Base-by-base conservation (phyloP, 1,284 basidiomycete genomes). In the Pseudozyma pruni region DNA sequence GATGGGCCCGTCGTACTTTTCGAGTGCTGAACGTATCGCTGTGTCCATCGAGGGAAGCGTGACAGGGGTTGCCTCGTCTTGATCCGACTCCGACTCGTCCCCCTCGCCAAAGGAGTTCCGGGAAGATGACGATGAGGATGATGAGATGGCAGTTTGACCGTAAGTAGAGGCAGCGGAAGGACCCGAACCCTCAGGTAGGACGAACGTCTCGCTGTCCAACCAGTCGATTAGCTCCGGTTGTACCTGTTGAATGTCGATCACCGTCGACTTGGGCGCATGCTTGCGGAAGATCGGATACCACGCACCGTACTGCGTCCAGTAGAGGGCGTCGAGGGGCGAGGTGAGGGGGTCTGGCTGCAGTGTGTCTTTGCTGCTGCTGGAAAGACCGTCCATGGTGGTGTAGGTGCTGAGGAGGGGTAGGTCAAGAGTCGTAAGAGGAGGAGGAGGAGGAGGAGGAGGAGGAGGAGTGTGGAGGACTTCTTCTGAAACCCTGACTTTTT, bases 281-380 rank as follows among this genome's bases (percentile, higher is more conserved):
- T 85, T 84, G 20, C 88, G 85, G 81, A 93, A 94, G 7, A 81
- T 83, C 2, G 91, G 88, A 78, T 94, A 93, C 94, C 94, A 97
- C 3, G 88, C 87, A 2, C 91, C 93, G 77, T 94, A 93, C 66
- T 93, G 90, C 75, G 78, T 76, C 39, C 58, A 62, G 29, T 61
- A 53, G n/a, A 81, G 64, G 3, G 80, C 72, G 13, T 59, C 92
- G 91, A 1, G 88, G 85, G 46, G 91, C 86, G 52, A 93, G 85
- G 78, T 89, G 86, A 14, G 84, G 2, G 49, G 41, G 6, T 51
- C 42, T 1, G 50, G 27, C 1, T 27, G 14, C 2, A 8, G 14
- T 7, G n/a, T 4, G 3, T 20, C 17, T 8, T 14, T 31, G 11
- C 11, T 17, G 14, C 16, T 5, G 14, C 4, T 25, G 34, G 49